A percentile compares a stretch with the other conserved stretches of the same genome.
Evolutionary conservation across 2,329 filamentous ascomycete species (phyloP).

Genomic region (Fusarium lyarnte): DNA sequence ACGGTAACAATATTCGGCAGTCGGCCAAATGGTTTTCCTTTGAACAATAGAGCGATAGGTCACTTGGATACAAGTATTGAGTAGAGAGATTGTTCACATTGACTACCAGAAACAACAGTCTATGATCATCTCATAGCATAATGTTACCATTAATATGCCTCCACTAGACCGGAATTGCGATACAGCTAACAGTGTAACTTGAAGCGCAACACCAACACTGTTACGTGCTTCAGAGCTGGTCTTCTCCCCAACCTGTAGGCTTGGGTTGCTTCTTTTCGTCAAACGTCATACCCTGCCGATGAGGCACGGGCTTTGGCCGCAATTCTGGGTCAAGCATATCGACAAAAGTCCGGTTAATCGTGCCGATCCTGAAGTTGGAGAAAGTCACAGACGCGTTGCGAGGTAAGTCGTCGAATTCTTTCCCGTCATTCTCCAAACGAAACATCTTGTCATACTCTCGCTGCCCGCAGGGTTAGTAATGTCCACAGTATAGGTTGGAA

Average conservation of each 20-base stretch:
- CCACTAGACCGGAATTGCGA: accelerated
- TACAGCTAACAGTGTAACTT: not conserved
- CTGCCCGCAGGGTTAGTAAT: not conserved
- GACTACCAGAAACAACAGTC: no score
- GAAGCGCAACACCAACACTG: not conserved
- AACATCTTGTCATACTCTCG: not conserved
- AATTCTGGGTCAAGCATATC: not conserved
- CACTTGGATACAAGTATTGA: no score
- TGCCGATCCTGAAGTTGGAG: not conserved
- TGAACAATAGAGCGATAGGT: not conserved
- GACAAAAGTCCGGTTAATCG: not conserved
- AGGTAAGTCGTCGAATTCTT: not conserved
- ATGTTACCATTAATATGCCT: not conserved
- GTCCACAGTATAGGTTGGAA: not conserved
- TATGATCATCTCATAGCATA: accelerated
- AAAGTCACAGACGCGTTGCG: not conserved
- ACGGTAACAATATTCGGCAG: not conserved
- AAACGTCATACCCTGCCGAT: not conserved
- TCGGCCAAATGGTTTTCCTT: not conserved
- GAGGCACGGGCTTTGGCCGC: not conserved
- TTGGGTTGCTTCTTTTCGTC: not conserved
- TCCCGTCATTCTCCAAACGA: not conserved
- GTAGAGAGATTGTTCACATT: not conserved
- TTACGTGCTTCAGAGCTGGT: not conserved
- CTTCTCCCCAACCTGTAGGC: not conserved